phyloP scores from a whole-genome alignment of 1,139 yeast genomes.

The Debaryomycetaceae sp. region DNA sequence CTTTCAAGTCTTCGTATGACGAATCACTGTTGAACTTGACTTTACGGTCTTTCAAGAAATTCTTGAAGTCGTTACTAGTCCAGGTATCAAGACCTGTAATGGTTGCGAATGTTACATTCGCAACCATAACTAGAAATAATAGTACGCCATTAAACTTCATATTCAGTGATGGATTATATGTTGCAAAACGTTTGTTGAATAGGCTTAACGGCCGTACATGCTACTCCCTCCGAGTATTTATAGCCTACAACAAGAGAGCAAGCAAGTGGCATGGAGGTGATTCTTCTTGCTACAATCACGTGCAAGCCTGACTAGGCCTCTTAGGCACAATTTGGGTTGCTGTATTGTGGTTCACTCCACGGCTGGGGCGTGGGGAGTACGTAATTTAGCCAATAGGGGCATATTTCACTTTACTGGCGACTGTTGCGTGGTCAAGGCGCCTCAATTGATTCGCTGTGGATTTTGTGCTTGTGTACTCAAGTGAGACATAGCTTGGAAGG shows the following conservation, averaged over 20 bases:
- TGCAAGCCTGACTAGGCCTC: not conserved
- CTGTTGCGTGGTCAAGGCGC: no score
- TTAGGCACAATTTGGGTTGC: not conserved
- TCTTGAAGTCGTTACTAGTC: slow-evolving; percentile 23
- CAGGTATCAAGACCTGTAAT: slow-evolving; percentile 14
- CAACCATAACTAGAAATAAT: slow-evolving; percentile 1
- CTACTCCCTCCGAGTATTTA: not conserved
- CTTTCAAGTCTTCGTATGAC: slow-evolving; percentile 27
- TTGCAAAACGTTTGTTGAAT: no score
- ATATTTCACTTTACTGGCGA: no score
- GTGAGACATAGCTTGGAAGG: not conserved
- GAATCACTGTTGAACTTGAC: slow-evolving; percentile 18
- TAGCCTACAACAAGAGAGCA: not conserved
- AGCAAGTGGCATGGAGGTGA: not conserved
- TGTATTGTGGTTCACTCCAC: not conserved
- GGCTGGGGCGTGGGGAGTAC: no score
- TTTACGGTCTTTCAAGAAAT: slow-evolving; percentile 34
- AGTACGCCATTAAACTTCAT: slow-evolving; percentile 4
- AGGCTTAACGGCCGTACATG: not conserved
- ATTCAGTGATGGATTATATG: not conserved
- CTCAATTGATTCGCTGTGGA: not conserved
- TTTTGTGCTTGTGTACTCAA: not conserved
- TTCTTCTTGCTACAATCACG: not conserved
- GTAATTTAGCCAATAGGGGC: no score
- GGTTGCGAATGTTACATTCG: slow-evolving; percentile 3